Evolutionary conservation across 1,284 basidiomycete species (phyloP).

Genomic region (Malassezia slooffiae): DNA sequence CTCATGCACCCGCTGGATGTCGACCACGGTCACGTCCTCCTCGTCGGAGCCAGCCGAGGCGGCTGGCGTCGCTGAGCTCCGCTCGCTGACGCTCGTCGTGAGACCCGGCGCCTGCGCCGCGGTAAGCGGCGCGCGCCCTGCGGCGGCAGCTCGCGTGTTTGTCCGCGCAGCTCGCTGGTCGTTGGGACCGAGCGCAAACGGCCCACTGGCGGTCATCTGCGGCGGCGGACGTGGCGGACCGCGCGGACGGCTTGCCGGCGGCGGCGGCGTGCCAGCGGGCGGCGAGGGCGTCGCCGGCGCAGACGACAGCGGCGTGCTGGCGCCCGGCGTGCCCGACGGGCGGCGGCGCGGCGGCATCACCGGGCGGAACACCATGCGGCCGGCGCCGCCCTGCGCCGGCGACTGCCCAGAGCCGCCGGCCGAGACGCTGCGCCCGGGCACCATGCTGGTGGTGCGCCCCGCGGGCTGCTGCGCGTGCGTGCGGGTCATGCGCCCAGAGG

Average conservation of each 20-base stretch:
- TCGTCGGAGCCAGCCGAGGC: slow-evolving; percentile 24
- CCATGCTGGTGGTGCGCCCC: slow-evolving; percentile 48
- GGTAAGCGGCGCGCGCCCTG: too few relatives aligned
- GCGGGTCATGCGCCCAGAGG: too few relatives aligned
- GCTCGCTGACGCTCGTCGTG: too few relatives aligned
- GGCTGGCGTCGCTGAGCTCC: too few relatives aligned
- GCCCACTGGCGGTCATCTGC: slow-evolving; percentile 72
- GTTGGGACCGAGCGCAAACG: slow-evolving; percentile 68
- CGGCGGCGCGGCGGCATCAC: slow-evolving; percentile 37
- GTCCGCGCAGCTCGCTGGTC: too few relatives aligned
- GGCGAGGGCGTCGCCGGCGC: slow-evolving; percentile 1
- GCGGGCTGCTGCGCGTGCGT: slow-evolving; percentile 9
- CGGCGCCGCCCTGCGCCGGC: slow-evolving; percentile 49
- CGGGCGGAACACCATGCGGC: slow-evolving; percentile 31
- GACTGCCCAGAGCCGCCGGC: slow-evolving; percentile 50
- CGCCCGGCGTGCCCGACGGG: slow-evolving; percentile 11
- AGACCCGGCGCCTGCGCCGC: too few relatives aligned
- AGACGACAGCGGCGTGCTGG: too few relatives aligned
- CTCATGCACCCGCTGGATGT: slow-evolving; percentile 67
- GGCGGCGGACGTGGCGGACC: slow-evolving; percentile 48
- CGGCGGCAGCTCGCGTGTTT: too few relatives aligned
- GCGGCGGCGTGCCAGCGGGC: neutral
- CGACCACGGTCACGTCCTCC: slow-evolving; percentile 50
- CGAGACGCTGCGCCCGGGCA: slow-evolving; percentile 47
- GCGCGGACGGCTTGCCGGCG: neutral